phyloP scores from a whole-genome alignment of 805 yeast species.

The Starmerella roubikii region DNA sequence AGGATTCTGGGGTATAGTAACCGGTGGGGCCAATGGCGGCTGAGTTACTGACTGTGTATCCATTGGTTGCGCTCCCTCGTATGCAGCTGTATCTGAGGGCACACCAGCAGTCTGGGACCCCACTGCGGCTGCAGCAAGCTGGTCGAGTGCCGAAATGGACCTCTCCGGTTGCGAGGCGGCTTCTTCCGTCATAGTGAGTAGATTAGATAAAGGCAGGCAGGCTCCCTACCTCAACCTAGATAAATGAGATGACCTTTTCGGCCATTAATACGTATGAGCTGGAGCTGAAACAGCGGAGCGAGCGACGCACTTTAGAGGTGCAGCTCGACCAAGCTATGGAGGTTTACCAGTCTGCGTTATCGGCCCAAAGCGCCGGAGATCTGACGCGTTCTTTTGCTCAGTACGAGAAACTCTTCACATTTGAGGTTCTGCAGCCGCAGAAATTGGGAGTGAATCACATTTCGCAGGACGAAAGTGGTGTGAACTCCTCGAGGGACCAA shows the following conservation, averaged over 20 bases:
- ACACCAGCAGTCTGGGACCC: no score
- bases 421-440: slow-evolving; percentile 43
- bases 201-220: no score
- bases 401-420: slow-evolving; percentile 51
- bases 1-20: no score
- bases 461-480: slow-evolving; percentile 31
- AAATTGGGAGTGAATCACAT: not conserved
- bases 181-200: no score
- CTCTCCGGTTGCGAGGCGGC: no score
- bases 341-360: slow-evolving; percentile 57
- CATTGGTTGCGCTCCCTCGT: no score
- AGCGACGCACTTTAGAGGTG: slow-evolving; percentile 81
- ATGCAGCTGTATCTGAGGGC: no score
- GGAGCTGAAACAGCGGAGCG: slow-evolving; percentile 53
- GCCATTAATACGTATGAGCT: slow-evolving; percentile 73
- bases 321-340: slow-evolving; percentile 79
- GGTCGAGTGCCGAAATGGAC: no score
- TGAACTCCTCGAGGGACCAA: slow-evolving; percentile 4
- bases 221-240: no score
- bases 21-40: no score
- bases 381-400: slow-evolving; percentile 37
- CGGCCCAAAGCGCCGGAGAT: slow-evolving; percentile 39
- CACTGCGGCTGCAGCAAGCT: no score
- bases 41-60: no score
- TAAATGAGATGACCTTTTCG: slow-evolving; percentile 38